Percentiles rank a stretch among this genome's conserved stretches.
phyloP scores from a whole-genome alignment of 177 flowering plant species.

The Telopea speciosissima region DNA sequence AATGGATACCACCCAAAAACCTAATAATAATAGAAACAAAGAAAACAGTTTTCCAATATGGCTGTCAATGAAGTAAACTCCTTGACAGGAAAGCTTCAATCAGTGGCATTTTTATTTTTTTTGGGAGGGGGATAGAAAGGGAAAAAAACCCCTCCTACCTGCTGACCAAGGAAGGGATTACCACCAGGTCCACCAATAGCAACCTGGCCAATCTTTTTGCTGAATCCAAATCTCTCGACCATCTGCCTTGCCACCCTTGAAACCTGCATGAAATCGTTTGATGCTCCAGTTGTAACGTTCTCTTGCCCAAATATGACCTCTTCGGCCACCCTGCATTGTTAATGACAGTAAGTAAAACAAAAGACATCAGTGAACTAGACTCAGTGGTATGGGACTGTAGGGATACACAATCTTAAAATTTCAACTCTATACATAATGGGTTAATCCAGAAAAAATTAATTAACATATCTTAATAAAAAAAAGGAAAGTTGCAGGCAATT shows the following conservation, averaged over 20 bases:
- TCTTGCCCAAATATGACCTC: slow-evolving; percentile 86
- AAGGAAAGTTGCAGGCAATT: too few relatives aligned
- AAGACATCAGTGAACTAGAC: background rate
- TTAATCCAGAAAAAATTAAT: background rate
- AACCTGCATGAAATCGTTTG: slow-evolving; percentile 96
- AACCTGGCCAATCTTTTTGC: slow-evolving; percentile 93
- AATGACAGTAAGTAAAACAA: background rate
- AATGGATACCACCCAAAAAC: background rate
- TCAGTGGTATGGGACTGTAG: background rate
- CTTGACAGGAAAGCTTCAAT: too few relatives aligned
- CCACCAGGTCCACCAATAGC: slow-evolving; percentile 96
- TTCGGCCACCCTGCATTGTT: slow-evolving; percentile 72
- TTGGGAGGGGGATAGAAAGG: background rate
- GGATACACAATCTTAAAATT: too few relatives aligned
- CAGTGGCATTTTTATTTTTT: too few relatives aligned
- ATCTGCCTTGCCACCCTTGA: slow-evolving; percentile 93
- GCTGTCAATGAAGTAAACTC: too few relatives aligned
- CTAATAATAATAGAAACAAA: background rate
- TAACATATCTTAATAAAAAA: background rate
- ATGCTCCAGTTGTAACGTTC: slow-evolving; percentile 94
- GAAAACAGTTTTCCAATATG: background rate
- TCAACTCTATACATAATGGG: background rate
- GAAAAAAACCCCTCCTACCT: slow-evolving; percentile 28
- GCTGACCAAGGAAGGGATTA: slow-evolving; percentile 93
- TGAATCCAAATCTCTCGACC: slow-evolving; percentile 98